These are phyloP conservation scores for Calycina marina DNA, from an alignment of 2,329 filamentous ascomycete genomes.

Conservation along the genomic window DNA sequence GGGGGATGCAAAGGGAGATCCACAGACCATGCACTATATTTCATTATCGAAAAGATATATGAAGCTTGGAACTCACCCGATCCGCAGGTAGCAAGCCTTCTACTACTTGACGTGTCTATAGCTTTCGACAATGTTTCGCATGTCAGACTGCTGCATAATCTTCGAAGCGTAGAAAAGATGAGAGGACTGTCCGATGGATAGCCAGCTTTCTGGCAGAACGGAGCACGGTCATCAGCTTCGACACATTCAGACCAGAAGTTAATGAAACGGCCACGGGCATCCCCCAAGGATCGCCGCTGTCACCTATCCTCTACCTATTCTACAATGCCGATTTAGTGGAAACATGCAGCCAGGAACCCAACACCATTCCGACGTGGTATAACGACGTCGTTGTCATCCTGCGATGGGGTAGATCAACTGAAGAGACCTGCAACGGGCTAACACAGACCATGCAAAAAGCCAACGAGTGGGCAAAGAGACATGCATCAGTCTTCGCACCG, in stretches of 20 bases:
- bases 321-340: background rate
- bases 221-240: no score
- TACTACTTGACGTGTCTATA: slow-evolving; percentile 6
- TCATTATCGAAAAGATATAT: slow-evolving; percentile 13
- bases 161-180: slow-evolving; percentile 1
- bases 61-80: slow-evolving; percentile 8
- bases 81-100: slow-evolving; percentile 4
- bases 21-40: slow-evolving; percentile 16
- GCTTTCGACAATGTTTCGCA: background rate
- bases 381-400: no score
- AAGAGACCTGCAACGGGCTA: no score
- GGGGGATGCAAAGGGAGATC: slow-evolving; percentile 9
- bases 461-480: no score
- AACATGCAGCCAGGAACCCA: no score
- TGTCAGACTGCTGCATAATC: background rate
- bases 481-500: no score
- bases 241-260: slow-evolving; percentile 7
- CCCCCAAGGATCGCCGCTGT: no score
- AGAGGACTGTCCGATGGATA: slow-evolving; percentile 6
- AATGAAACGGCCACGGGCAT: slow-evolving; percentile 11
- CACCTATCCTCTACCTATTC: no score
- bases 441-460: no score
- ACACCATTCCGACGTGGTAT: no score
- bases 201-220: slow-evolving; percentile 9
- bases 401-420: no score